phyloP scores from a whole-genome alignment of 441 rosid species.

The Syzygium malaccense region DNA sequence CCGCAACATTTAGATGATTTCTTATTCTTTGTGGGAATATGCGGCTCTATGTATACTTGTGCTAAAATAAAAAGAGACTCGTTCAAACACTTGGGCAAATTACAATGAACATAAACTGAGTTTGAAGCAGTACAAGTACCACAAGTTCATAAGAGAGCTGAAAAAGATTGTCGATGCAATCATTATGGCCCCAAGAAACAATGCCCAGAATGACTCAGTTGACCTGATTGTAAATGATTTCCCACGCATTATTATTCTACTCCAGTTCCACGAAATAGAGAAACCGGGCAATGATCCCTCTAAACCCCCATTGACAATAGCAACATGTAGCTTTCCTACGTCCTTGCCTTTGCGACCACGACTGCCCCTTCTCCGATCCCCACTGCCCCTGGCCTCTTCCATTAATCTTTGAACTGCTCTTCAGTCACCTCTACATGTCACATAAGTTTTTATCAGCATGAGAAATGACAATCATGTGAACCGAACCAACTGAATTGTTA shows the following conservation, averaged over 20 bases:
- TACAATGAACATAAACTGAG: neutral
- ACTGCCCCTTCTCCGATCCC: too few species aligned
- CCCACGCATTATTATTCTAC: conserved; percentile 16
- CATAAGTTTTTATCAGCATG: neutral
- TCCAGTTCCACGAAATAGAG: conserved; percentile 17
- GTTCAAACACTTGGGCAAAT: conserved; percentile 1
- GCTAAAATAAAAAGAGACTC: neutral
- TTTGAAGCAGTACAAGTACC: neutral
- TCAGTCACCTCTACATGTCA: conserved; percentile 68
- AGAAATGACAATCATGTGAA: neutral
- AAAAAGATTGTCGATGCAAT: neutral
- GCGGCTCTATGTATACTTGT: neutral
- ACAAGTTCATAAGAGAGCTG: too few species aligned
- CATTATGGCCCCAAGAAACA: neutral
- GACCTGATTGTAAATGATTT: conserved; percentile 9
- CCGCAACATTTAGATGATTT: neutral
- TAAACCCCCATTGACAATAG: neutral
- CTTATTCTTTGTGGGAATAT: neutral
- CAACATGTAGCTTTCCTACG: too few species aligned
- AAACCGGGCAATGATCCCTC: conserved; percentile 13
- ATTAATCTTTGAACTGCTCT: conserved; percentile 83
- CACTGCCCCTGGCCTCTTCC: too few species aligned
- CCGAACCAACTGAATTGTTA: neutral
- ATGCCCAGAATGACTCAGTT: conserved; percentile 7
- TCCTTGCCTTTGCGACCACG: too few species aligned